Evolutionary conservation across 1,284 basidiomycete genomes (phyloP).

Genomic region (Ustilago nuda): DNA sequence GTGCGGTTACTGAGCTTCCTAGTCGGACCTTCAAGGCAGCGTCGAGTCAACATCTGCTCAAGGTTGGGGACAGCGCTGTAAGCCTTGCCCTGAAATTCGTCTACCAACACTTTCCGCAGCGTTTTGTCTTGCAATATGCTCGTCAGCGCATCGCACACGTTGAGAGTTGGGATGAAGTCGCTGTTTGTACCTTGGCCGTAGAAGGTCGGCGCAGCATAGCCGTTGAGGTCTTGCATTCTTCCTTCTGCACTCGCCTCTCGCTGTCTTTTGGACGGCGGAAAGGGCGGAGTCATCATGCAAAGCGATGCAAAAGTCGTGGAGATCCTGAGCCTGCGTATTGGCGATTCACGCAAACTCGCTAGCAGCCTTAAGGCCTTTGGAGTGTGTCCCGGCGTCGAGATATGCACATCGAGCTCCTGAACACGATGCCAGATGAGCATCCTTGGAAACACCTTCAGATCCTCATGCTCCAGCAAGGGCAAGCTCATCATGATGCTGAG

Average conservation of each 20-base stretch:
- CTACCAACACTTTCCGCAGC: conserved; percentile 25
- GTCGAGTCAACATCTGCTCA: conserved; percentile 17
- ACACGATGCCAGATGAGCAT: conserved; percentile 63
- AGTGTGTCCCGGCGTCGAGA: conserved; percentile 54
- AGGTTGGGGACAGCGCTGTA: conserved; percentile 19
- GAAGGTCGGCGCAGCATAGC: neutral
- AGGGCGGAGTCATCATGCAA: conserved; percentile 54
- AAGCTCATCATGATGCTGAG: conserved; percentile 62
- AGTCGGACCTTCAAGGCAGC: conserved; percentile 21
- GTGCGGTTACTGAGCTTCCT: neutral
- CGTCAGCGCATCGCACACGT: conserved; percentile 34
- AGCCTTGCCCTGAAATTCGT: conserved; percentile 41
- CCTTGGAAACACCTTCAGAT: conserved; percentile 54
- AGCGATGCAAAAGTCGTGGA: conserved; percentile 59
- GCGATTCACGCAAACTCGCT: conserved; percentile 47
- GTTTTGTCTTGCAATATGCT: conserved; percentile 30
- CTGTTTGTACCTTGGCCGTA: neutral
- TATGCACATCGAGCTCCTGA: conserved; percentile 62
- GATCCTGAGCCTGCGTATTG: conserved; percentile 57
- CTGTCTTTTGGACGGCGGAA: conserved; percentile 35
- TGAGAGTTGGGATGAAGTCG: conserved; percentile 7
- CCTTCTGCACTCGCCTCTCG: conserved; percentile 22
- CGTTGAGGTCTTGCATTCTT: neutral
- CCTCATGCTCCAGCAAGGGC: conserved; percentile 64
- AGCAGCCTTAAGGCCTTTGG: conserved; percentile 53